Percentiles rank a stretch among this genome's conserved stretches.
Conservation (phyloP, 805 yeast species). For the Saccharomycopsis vini region DNA sequence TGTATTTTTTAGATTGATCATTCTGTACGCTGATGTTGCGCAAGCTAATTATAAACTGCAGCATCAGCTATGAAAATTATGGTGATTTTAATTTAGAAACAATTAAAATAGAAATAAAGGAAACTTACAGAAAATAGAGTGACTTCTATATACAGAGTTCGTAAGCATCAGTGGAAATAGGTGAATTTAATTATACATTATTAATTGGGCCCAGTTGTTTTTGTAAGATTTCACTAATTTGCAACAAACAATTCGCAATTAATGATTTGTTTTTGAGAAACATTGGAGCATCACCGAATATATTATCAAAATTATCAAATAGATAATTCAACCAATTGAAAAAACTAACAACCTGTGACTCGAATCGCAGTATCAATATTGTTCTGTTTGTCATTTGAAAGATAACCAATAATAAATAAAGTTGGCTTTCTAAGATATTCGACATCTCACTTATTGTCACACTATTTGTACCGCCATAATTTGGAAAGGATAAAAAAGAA, state of each 20-base stretch:
- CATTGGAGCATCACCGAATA: slow-evolving; percentile 8
- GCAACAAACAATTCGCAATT: slow-evolving; percentile 15
- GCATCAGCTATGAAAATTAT: too few relatives aligned
- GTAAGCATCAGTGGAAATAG: background rate
- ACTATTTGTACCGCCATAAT: background rate
- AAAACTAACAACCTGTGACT: background rate
- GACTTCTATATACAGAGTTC: too few relatives aligned
- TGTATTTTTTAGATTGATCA: too few relatives aligned
- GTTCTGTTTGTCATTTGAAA: slow-evolving; percentile 5
- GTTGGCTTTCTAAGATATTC: slow-evolving; percentile 10
- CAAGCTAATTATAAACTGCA: too few relatives aligned
- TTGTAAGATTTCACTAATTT: slow-evolving; percentile 12
- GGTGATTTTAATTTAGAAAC: too few relatives aligned
- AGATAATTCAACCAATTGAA: slow-evolving; percentile 16
- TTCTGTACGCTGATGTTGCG: too few relatives aligned
- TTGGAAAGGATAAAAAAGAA: background rate
- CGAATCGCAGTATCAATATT: slow-evolving; percentile 4
- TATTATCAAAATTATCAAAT: slow-evolving; percentile 14
- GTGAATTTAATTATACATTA: background rate
- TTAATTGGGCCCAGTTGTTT: background rate
- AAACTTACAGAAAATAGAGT: too few relatives aligned
- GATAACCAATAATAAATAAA: slow-evolving; percentile 11
- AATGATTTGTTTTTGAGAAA: slow-evolving; percentile 7
- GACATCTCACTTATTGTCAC: slow-evolving; percentile 8
- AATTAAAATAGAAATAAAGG: too few relatives aligned